Percentiles rank a stretch among this genome's conserved stretches.
phyloP scores from a whole-genome alignment of 2,329 filamentous ascomycete species.

The Xylariaceae sp. region DNA sequence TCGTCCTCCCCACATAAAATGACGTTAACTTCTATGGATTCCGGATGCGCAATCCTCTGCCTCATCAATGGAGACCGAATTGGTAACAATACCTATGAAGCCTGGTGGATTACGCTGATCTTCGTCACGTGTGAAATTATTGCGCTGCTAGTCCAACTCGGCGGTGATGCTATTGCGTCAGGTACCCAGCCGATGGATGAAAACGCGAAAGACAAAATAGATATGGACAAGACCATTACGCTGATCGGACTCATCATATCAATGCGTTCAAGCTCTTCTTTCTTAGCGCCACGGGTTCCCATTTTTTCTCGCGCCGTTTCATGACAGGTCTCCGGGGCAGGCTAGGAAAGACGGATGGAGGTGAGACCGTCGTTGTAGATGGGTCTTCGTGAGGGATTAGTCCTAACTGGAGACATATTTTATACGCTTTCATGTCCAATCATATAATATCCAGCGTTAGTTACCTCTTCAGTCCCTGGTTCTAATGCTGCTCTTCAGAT shows the following conservation, averaged over 20 bases:
- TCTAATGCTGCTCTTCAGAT: slow-evolving; percentile 26
- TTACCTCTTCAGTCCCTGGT: not conserved
- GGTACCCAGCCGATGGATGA: slow-evolving; percentile 37
- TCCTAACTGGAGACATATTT: slow-evolving; percentile 40
- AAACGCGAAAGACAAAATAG: slow-evolving; percentile 36
- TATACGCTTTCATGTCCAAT: slow-evolving; percentile 39
- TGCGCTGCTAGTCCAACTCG: slow-evolving; percentile 36
- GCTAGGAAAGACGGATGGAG: slow-evolving; percentile 30
- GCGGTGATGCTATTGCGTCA: slow-evolving; percentile 44
- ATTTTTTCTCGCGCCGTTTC: slow-evolving; percentile 47
- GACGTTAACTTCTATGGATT: slow-evolving; percentile 42
- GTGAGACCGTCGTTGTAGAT: slow-evolving; percentile 38
- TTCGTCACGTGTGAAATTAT: slow-evolving; percentile 37
- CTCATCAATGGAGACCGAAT: not conserved
- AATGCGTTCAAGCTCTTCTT: slow-evolving; percentile 52
- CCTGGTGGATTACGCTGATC: slow-evolving; percentile 36
- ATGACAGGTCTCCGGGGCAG: slow-evolving; percentile 33
- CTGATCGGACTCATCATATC: slow-evolving; percentile 46
- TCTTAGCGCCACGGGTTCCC: slow-evolving; percentile 49
- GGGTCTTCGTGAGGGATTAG: slow-evolving; percentile 26
- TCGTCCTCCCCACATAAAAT: slow-evolving; percentile 39
- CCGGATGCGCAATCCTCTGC: slow-evolving; percentile 28
- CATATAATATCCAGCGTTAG: slow-evolving; percentile 26
- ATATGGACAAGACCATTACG: slow-evolving; percentile 43
- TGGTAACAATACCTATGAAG: slow-evolving; percentile 2